Conservation (phyloP, 1,139 yeast species). For the Zygosaccharomyces sapae region DNA sequence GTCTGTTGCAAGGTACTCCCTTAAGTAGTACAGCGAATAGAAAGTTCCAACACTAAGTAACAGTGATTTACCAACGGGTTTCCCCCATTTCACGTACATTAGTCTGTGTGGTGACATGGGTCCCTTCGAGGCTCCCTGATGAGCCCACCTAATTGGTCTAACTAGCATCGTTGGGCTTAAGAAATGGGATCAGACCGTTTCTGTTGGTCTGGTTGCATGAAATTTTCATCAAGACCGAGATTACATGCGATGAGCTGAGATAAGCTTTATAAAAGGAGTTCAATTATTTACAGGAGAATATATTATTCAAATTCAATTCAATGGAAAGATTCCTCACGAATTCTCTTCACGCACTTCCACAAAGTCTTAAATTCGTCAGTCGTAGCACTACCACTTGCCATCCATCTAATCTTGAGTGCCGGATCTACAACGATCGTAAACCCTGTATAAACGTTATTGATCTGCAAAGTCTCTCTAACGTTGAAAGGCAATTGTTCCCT, state of each 20-base stretch:
- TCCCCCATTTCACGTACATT: conserved; percentile 44
- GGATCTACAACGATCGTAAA: conserved; percentile 75
- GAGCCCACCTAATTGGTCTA: conserved; percentile 1
- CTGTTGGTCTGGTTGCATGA: neutral
- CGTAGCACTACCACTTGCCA: conserved; percentile 80
- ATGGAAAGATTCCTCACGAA: conserved; percentile 27
- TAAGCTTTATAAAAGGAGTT: neutral
- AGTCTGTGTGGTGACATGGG: conserved; percentile 26
- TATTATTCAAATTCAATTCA: neutral
- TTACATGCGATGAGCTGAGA: neutral
- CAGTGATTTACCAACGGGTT: conserved; percentile 43
- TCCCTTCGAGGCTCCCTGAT: conserved; percentile 3
- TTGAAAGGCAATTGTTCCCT: conserved; percentile 57
- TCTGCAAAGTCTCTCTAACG: conserved; percentile 55
- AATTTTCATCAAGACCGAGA: neutral
- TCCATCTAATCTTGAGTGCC: conserved; percentile 80
- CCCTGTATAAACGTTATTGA: conserved; percentile 79
- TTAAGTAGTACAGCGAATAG: conserved; percentile 40
- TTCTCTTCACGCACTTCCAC: conserved; percentile 62
- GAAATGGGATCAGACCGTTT: too few relatives aligned
- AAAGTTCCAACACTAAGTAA: conserved; percentile 42
- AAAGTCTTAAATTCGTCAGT: conserved; percentile 53
- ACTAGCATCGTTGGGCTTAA: neutral
- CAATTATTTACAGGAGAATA: neutral
- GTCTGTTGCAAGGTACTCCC: conserved; percentile 40